Evolutionary conservation across 768 basidiomycete species (phyloP).

Genomic region (Mycena pura): DNA sequence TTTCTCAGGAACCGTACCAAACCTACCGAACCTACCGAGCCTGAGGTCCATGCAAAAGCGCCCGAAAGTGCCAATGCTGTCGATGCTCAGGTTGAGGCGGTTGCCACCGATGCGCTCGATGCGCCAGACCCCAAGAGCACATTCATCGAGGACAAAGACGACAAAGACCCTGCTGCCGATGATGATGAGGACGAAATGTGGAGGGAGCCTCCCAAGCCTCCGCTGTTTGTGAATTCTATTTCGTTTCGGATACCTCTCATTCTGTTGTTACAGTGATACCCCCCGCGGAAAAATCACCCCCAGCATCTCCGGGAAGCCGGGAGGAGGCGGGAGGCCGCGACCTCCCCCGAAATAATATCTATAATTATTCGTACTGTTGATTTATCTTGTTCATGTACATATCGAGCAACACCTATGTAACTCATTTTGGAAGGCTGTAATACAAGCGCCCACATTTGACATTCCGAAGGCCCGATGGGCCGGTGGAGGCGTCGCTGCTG

Average conservation of each 20-base stretch:
- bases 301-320: not conserved
- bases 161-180: not conserved
- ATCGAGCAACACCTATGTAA: constrained; percentile 3
- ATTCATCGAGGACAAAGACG: not conserved
- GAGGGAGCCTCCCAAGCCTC: constrained; percentile 11
- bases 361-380: too few relatives aligned
- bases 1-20: constrained; percentile 6
- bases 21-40: constrained; percentile 11
- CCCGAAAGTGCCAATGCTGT: not conserved
- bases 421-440: not conserved
- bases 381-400: too few relatives aligned
- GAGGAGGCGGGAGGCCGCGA: not conserved
- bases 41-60: not conserved
- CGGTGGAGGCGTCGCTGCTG: too few relatives aligned
- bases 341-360: not conserved
- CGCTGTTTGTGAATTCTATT: not conserved
- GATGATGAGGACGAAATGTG: not conserved
- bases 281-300: constrained; percentile 16
- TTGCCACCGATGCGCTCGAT: not conserved
- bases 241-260: not conserved
- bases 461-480: too few relatives aligned
- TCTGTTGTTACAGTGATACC: constrained; percentile 7
- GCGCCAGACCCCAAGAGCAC: not conserved
- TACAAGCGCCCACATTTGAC: not conserved
- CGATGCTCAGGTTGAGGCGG: not conserved